Evolutionary conservation across 2,329 filamentous ascomycete genomes (phyloP).

Genomic region (Ciborinia camelliae): DNA sequence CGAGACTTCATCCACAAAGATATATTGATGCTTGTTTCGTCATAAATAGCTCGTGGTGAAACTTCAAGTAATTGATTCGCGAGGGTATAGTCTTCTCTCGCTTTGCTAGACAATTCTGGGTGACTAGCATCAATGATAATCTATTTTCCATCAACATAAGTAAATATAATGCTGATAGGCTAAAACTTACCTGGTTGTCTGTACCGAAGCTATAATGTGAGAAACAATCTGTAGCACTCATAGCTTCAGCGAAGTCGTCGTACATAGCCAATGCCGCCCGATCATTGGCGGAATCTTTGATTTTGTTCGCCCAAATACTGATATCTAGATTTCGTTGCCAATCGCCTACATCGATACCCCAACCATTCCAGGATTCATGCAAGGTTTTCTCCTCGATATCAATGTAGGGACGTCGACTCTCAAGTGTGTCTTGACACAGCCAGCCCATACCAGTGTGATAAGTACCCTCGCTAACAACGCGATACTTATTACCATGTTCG

Average conservation of each 20-base stretch:
- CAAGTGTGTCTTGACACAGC: conserved; percentile 59
- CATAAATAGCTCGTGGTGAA: conserved; percentile 37
- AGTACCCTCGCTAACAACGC: conserved; percentile 78
- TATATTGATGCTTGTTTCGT: conserved; percentile 27
- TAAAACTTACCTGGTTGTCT: conserved; percentile 29
- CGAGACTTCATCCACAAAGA: conserved; percentile 34
- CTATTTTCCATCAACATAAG: conserved; percentile 24
- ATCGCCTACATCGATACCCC: conserved; percentile 61
- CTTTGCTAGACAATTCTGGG: conserved; percentile 43
- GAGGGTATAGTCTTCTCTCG: conserved; percentile 52
- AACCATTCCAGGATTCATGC: conserved; percentile 63
- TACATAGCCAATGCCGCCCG: conserved; percentile 47
- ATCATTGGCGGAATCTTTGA: conserved; percentile 25
- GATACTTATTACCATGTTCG: conserved; percentile 61
- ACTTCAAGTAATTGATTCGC: conserved; percentile 52
- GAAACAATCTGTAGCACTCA: conserved; percentile 65
- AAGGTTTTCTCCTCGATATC: conserved; percentile 60
- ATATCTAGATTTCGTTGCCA: conserved; percentile 48
- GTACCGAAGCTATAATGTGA: conserved; percentile 30
- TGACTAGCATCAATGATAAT: conserved; percentile 29
- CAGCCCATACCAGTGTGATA: conserved; percentile 77
- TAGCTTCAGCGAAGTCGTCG: conserved; percentile 52
- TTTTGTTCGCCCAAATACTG: conserved; percentile 39
- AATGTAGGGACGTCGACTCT: conserved; percentile 39
- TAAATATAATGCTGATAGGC: neutral